Evolutionary conservation across 345 rosid genomes (phyloP).

Genomic region (Anastatica hierochuntica): DNA sequence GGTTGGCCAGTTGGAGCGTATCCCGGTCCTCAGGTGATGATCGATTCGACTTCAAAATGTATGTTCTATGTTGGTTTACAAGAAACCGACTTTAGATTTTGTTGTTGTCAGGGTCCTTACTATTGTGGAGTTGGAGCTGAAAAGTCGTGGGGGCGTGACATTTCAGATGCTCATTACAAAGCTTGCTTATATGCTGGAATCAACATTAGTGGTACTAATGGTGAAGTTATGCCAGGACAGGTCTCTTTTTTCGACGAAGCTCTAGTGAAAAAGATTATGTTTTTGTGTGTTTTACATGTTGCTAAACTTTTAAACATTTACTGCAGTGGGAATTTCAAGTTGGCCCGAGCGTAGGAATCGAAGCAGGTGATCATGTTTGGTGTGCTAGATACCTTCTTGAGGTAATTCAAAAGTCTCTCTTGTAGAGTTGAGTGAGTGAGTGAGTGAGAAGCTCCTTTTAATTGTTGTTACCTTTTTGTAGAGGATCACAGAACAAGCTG

Average conservation of each 20-base stretch:
- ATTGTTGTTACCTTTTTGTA: conserved; percentile 23
- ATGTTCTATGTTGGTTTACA: neutral
- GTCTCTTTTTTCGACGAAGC: conserved; percentile 22
- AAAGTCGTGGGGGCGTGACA: conserved; percentile 91
- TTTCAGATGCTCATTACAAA: conserved; percentile 96
- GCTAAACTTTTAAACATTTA: neutral
- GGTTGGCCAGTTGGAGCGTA: conserved; percentile 99
- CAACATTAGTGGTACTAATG: conserved; percentile 89
- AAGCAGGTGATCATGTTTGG: conserved; percentile 92
- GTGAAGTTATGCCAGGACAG: conserved; percentile 99
- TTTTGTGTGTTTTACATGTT: neutral
- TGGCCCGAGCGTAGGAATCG: conserved; percentile 96
- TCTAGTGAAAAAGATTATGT: neutral
- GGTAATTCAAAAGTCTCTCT: conserved; percentile 32
- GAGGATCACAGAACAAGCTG: conserved; percentile 98
- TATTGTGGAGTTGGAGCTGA: conserved; percentile 98
- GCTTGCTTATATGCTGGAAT: conserved; percentile 96
- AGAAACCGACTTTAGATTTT: neutral
- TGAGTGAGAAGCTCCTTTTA: conserved; percentile 1
- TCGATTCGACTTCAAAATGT: neutral
- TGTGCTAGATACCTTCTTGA: conserved; percentile 94
- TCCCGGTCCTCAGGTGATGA: conserved; percentile 91
- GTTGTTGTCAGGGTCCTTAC: conserved; percentile 72
- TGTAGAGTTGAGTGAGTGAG: neutral
- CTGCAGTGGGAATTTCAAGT: conserved; percentile 99